Percentiles rank a stretch among this genome's conserved stretches.
Conservation (phyloP, 2,329 filamentous ascomycete genomes). For the Xylaria sp. region DNA sequence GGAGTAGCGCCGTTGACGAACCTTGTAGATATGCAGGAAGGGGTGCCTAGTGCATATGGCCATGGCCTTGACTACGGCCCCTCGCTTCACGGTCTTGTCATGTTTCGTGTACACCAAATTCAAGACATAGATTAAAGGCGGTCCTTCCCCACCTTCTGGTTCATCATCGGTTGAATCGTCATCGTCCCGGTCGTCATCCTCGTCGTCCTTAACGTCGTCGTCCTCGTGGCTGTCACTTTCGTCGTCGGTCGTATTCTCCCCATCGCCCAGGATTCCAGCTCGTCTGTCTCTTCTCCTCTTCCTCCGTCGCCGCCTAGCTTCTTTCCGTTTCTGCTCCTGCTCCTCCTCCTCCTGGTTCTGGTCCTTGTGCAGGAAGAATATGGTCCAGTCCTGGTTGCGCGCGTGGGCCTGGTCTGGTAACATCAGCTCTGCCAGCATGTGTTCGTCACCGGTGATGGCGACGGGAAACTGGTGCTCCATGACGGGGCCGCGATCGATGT, state of each 20-base stretch:
- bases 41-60: constrained; percentile 97
- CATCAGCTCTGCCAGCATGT: constrained; percentile 99
- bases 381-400: constrained; percentile 97
- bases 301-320: constrained; percentile 62
- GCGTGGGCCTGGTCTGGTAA: constrained; percentile 96
- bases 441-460: constrained; percentile 94
- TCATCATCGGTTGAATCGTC: constrained; percentile 65
- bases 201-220: constrained; percentile 59
- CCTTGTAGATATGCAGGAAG: constrained; percentile 98
- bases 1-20: constrained; percentile 51
- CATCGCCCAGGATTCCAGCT: constrained; percentile 59
- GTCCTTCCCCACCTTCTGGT: constrained; percentile 79
- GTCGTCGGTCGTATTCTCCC: constrained; percentile 54
- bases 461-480: constrained; percentile 99
- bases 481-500: constrained; percentile 93
- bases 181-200: constrained; percentile 56
- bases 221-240: constrained; percentile 57
- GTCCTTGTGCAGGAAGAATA: constrained; percentile 98
- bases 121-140: constrained; percentile 94
- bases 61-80: constrained; percentile 97
- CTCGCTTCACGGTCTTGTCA: constrained; percentile 91
- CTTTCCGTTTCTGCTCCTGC: constrained; percentile 69
- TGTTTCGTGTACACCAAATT: constrained; percentile 99
- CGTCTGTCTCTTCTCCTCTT: constrained; percentile 62
- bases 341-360: constrained; percentile 85